Evolutionary conservation across 148 eudicot genomes (phyloP).

Genomic region (Spergularia marina): DNA sequence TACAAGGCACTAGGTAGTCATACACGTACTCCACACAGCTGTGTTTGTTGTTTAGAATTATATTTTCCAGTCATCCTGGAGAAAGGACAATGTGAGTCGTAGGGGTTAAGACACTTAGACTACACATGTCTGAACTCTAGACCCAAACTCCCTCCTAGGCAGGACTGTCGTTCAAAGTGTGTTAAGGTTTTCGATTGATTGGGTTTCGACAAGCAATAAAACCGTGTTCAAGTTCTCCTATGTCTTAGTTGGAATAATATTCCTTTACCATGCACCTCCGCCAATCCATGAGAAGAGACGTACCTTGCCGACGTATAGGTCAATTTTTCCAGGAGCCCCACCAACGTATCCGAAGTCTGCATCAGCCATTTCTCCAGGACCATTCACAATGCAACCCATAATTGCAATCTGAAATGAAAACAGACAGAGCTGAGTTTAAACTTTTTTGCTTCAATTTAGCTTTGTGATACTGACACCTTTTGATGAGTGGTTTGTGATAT

Average conservation of each 20-base stretch:
- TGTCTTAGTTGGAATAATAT: not conserved
- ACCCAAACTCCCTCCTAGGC: not conserved
- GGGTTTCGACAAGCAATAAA: not conserved
- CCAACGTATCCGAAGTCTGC: slow-evolving; percentile 99
- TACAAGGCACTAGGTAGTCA: too few relatives aligned
- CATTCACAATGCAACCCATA: slow-evolving; percentile 99
- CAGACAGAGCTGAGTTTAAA: not conserved
- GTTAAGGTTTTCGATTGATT: not conserved
- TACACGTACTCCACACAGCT: too few relatives aligned
- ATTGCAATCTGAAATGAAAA: slow-evolving; percentile 75
- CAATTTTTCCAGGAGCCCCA: slow-evolving; percentile 99
- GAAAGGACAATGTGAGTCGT: not conserved
- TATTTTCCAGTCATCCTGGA: too few relatives aligned
- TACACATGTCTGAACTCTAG: not conserved
- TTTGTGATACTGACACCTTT: slow-evolving; percentile 2
- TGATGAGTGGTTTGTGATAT: slow-evolving; percentile 28
- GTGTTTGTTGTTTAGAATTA: too few relatives aligned
- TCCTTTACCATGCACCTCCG: not conserved
- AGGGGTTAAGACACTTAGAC: not conserved
- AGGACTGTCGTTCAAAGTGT: not conserved
- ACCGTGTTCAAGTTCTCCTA: not conserved
- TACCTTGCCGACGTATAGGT: slow-evolving; percentile 97
- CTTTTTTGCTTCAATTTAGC: not conserved
- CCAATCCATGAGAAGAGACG: not conserved
- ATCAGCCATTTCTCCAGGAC: slow-evolving; percentile 99